A percentile compares a stretch with the other conserved stretches of the same genome.
phyloP scores from a whole-genome alignment of 331 rosid species.

The Telfairia occidentalis region DNA sequence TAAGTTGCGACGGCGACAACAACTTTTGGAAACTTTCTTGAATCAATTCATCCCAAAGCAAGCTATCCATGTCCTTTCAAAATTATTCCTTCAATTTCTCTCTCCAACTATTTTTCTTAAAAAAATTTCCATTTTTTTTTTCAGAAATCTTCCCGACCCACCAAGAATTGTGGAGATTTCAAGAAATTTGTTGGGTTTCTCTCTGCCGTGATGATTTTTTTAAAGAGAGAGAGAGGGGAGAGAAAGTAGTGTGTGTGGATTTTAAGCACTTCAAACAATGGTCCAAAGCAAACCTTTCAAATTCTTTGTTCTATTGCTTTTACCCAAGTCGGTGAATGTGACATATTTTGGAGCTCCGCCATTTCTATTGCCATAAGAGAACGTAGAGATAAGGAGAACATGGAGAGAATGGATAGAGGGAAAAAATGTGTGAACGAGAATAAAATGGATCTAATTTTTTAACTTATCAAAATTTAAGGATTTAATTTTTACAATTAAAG shows the following conservation, averaged over 20 bases:
- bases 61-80: slow-evolving; percentile 34
- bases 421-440: too few species aligned
- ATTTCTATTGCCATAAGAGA: too few species aligned
- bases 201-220: neutral
- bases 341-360: too few species aligned
- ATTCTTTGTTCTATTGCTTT: neutral
- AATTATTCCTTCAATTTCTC: neutral
- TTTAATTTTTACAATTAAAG: too few species aligned
- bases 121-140: neutral
- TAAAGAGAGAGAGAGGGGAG: neutral
- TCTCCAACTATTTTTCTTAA: neutral
- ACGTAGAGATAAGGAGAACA: too few species aligned
- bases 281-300: slow-evolving; percentile 3
- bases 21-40: slow-evolving; percentile 62
- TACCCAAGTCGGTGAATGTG: too few species aligned
- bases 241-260: neutral
- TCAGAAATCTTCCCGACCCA: neutral
- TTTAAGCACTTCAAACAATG: neutral
- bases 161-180: neutral
- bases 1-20: slow-evolving; percentile 32
- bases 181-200: neutral
- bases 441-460: too few species aligned
- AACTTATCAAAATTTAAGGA: too few species aligned
- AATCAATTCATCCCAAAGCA: slow-evolving; percentile 60
- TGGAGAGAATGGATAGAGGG: too few species aligned